Conservation (phyloP, 768 basidiomycete genomes). For the Pisolithus sp. region DNA sequence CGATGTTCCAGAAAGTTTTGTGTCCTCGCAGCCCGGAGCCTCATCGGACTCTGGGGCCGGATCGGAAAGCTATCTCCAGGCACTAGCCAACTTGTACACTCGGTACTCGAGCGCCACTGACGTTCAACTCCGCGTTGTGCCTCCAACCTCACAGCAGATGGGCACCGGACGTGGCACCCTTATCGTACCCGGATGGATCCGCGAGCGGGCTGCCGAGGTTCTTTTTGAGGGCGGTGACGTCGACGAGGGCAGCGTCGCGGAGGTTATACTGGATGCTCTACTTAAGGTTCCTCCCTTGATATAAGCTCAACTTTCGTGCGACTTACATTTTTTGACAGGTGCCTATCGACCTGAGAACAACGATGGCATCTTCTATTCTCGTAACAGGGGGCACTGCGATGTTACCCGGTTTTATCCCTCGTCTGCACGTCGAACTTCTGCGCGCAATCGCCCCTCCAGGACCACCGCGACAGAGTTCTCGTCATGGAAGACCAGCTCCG, state of each 20-base stretch:
- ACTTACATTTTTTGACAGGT: slow-evolving; percentile 41
- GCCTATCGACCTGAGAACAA: slow-evolving; percentile 84
- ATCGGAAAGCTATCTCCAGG: slow-evolving; percentile 39
- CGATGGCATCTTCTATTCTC: slow-evolving; percentile 77
- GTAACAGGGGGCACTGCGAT: slow-evolving; percentile 86
- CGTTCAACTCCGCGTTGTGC: slow-evolving; percentile 59
- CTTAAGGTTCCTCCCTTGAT: slow-evolving; percentile 50
- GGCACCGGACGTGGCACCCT: slow-evolving; percentile 75
- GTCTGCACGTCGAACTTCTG: slow-evolving; percentile 75
- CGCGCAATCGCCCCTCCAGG: slow-evolving; percentile 43
- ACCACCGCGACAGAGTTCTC: slow-evolving; percentile 30
- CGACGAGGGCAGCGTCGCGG: slow-evolving; percentile 80
- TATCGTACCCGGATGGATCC: slow-evolving; percentile 89
- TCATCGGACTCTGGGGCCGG: slow-evolving; percentile 38
- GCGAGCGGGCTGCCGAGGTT: slow-evolving; percentile 87
- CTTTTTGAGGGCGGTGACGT: slow-evolving; percentile 87
- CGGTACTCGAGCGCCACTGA: slow-evolving; percentile 75
- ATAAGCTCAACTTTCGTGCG: not conserved
- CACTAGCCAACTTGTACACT: slow-evolving; percentile 63
- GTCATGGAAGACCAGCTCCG: slow-evolving; percentile 33
- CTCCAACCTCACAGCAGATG: slow-evolving; percentile 57
- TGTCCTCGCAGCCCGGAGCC: slow-evolving; percentile 39
- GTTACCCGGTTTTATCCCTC: slow-evolving; percentile 88
- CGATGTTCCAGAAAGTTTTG: slow-evolving; percentile 41
- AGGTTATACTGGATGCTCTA: slow-evolving; percentile 71